Evolutionary conservation across 2,329 filamentous ascomycete species (phyloP).

Genomic region (Plenodomus lindquistii): DNA sequence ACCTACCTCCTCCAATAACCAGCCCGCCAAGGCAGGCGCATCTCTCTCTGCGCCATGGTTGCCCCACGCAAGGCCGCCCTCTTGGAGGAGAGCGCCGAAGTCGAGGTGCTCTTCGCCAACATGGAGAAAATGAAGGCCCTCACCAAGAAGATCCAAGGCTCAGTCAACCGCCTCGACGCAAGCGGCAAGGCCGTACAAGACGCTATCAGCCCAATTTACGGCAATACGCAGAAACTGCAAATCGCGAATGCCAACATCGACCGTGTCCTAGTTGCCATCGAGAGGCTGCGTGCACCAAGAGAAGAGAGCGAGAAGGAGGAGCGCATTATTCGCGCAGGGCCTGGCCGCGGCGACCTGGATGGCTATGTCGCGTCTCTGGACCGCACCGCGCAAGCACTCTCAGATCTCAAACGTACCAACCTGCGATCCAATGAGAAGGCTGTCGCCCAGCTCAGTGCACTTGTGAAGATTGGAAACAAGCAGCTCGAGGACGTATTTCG

Average conservation of each 20-base stretch:
- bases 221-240: constrained; percentile 88
- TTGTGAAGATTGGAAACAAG: constrained; percentile 77
- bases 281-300: constrained; percentile 84
- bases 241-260: constrained; percentile 90
- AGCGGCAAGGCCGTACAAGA: constrained; percentile 90
- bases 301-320: constrained; percentile 93
- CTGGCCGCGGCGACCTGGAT: constrained; percentile 69
- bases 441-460: constrained; percentile 74
- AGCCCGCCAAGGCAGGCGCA: constrained; percentile 19
- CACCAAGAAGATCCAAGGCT: constrained; percentile 94
- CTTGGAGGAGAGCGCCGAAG: constrained; percentile 69
- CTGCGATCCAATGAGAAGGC: constrained; percentile 89
- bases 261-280: constrained; percentile 81
- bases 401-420: constrained; percentile 86
- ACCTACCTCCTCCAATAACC: neutral
- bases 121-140: constrained; percentile 91
- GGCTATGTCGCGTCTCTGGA: constrained; percentile 90
- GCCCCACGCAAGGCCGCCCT: constrained; percentile 59
- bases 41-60: constrained; percentile 50
- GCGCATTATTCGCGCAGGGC: constrained; percentile 76
- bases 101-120: constrained; percentile 67
- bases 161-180: constrained; percentile 78
- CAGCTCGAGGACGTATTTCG: constrained; percentile 86
- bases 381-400: constrained; percentile 81
- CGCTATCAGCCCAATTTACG: constrained; percentile 88